A percentile compares a stretch with the other conserved stretches of the same genome.
These are phyloP conservation scores for Xylaria scruposa DNA, from an alignment of 495 filamentous ascomycete genomes.

Conservation along the genomic window DNA sequence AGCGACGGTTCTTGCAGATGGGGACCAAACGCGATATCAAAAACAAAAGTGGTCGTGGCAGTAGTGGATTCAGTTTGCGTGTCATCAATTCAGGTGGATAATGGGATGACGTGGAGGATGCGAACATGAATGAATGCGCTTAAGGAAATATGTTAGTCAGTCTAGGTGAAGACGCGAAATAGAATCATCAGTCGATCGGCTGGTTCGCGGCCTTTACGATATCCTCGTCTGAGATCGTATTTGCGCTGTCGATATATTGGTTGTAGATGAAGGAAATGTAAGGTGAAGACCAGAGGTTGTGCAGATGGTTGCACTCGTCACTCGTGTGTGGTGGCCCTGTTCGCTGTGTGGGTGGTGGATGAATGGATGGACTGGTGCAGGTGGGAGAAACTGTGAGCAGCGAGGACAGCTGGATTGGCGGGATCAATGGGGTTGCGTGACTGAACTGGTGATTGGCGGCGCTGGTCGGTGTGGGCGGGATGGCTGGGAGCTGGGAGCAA, in stretches of 20 bases:
- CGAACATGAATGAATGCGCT: constrained; percentile 27
- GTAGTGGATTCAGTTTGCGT: constrained; percentile 24
- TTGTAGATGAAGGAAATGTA: neutral
- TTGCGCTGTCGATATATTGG: constrained; percentile 2
- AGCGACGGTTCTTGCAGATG: constrained; percentile 12
- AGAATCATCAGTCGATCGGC: constrained; percentile 14
- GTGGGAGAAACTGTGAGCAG: constrained; percentile 14
- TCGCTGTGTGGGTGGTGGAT: neutral
- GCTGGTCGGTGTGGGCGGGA: constrained; percentile 12
- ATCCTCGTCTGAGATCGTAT: constrained; percentile 1
- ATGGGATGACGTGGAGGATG: constrained; percentile 26
- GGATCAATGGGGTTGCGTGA: constrained; percentile 17
- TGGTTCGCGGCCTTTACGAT: neutral
- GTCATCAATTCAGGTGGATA: constrained; percentile 24
- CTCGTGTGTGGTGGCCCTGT: neutral
- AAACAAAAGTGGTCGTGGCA: constrained; percentile 15
- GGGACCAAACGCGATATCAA: constrained; percentile 6
- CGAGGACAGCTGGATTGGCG: constrained; percentile 11
- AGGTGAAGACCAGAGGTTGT: neutral
- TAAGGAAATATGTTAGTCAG: neutral
- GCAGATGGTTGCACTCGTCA: constrained; percentile 8
- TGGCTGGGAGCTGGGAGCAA: constrained; percentile 25
- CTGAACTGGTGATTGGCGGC: constrained; percentile 22
- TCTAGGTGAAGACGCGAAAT: constrained; percentile 17
- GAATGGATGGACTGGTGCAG: neutral